Evolutionary conservation across 805 yeast species (phyloP).

Genomic region (Ogataea pini): DNA sequence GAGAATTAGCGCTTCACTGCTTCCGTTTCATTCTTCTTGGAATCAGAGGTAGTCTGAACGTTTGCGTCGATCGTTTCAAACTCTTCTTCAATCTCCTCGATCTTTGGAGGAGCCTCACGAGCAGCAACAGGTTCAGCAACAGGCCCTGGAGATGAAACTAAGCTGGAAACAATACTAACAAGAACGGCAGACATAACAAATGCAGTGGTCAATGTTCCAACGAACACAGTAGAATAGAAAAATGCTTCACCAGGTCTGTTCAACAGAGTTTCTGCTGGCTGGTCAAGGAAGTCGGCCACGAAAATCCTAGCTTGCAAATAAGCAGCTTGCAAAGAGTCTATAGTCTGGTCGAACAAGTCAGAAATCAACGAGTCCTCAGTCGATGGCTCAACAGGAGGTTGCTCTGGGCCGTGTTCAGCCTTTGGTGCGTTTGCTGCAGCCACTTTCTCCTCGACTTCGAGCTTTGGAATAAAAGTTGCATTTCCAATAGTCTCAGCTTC

Average conservation of each 20-base stretch:
- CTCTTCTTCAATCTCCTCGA: constrained; percentile 15
- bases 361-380: constrained; percentile 21
- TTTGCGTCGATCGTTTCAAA: not conserved
- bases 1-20: constrained; percentile 29
- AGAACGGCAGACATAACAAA: constrained; percentile 45
- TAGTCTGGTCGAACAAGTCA: constrained; percentile 22
- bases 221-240: constrained; percentile 44
- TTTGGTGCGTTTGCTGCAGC: constrained; percentile 44
- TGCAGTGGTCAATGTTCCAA: constrained; percentile 41
- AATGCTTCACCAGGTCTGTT: constrained; percentile 53
- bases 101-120: constrained; percentile 19
- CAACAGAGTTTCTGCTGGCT: constrained; percentile 47
- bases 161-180: constrained; percentile 22
- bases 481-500: constrained; percentile 89
- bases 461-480: constrained; percentile 61
- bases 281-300: constrained; percentile 40
- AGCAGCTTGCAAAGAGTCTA: constrained; percentile 20
- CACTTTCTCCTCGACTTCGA: constrained; percentile 48
- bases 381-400: constrained; percentile 30
- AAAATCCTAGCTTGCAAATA: constrained; percentile 33
- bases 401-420: constrained; percentile 41
- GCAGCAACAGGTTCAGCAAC: constrained; percentile 8
- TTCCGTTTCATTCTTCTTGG: constrained; percentile 31
- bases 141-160: constrained; percentile 11
- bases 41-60: constrained; percentile 22